Conservation (phyloP, 768 basidiomycete genomes). For the Chalciporus pseudorubinellus region DNA sequence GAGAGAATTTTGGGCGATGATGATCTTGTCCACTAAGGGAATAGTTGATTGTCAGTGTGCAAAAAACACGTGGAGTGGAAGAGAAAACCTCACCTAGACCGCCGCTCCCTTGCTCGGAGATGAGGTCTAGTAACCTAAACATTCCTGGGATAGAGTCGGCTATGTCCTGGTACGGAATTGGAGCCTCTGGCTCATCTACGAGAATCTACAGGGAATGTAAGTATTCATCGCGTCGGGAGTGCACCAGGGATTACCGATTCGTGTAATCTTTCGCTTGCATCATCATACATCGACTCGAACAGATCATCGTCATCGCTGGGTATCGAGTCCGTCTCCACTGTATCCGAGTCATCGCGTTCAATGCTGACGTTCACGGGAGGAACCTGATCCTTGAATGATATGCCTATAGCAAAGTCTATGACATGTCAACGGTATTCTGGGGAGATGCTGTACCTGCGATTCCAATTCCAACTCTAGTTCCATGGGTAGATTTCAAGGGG, state of each 20-base stretch:
- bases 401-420: background rate
- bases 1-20: conserved; percentile 55
- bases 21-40: conserved; percentile 55
- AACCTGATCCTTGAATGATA: background rate
- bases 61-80: background rate
- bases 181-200: background rate
- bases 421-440: background rate
- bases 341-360: background rate
- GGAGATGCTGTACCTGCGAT: background rate
- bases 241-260: background rate
- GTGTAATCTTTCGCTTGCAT: background rate
- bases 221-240: background rate
- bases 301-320: background rate
- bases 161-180: conserved; percentile 3
- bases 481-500: background rate
- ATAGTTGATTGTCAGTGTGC: no score
- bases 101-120: conserved; percentile 47
- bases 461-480: background rate
- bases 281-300: background rate
- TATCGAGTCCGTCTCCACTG: background rate
- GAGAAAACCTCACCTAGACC: conserved; percentile 45
- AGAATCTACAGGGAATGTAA: background rate
- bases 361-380: background rate
- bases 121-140: conserved; percentile 53
- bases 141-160: conserved; percentile 38